These are phyloP conservation scores for Diddensiella transvaalensis DNA, from an alignment of 805 yeast species.

Conservation along the genomic window DNA sequence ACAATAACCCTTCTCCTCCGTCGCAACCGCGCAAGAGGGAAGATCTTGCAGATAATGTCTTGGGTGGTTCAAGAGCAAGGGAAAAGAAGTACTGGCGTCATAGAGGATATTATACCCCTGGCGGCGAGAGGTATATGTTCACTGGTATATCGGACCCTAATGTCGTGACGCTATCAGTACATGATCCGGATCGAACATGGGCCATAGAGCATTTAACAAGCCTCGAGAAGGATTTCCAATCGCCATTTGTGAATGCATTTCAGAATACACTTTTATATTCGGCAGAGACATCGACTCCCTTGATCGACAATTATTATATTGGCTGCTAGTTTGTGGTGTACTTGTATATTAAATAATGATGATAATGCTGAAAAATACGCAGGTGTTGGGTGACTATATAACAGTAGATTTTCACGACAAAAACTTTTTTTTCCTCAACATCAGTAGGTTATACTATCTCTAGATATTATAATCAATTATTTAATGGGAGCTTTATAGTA, in stretches of 20 bases:
- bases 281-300: not conserved
- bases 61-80: not conserved
- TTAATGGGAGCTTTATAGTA: slow-evolving; percentile 24
- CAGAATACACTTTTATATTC: not conserved
- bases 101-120: not conserved
- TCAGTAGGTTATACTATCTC: slow-evolving; percentile 32
- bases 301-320: not conserved
- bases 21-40: not conserved
- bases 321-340: too few species aligned
- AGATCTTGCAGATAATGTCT: not conserved
- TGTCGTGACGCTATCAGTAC: not conserved
- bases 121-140: slow-evolving; percentile 7
- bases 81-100: slow-evolving; percentile 1
- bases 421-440: slow-evolving; percentile 20
- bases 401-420: not conserved
- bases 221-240: not conserved
- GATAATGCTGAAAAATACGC: not conserved
- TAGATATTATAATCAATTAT: slow-evolving; percentile 25
- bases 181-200: not conserved
- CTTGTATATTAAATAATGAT: too few species aligned
- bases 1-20: not conserved
- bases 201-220: not conserved
- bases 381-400: not conserved
- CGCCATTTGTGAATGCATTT: not conserved
- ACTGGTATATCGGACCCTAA: slow-evolving; percentile 3